These are phyloP conservation scores for Citrus sp. DNA, from an alignment of 345 rosid genomes.

Conservation along the genomic window DNA sequence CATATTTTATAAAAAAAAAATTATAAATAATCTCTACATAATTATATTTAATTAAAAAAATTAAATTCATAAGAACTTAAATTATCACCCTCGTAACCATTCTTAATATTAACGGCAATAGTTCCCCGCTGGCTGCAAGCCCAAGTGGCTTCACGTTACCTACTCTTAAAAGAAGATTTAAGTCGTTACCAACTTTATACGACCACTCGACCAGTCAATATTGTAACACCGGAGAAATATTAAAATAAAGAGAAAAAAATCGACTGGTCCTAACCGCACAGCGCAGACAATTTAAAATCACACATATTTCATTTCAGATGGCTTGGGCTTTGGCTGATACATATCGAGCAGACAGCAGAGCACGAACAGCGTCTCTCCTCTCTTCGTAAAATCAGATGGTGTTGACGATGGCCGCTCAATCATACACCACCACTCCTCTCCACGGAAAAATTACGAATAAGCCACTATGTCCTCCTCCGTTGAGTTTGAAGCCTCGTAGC, in stretches of 20 bases:
- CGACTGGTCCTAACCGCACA: background rate
- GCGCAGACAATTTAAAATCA: background rate
- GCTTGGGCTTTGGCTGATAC: no score
- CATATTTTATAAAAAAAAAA: no score
- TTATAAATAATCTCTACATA: no score
- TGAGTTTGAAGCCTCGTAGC: constrained; percentile 7
- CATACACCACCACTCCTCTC: constrained; percentile 20
- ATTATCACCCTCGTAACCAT: rapidly evolving
- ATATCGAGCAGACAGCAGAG: background rate
- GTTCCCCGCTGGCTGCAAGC: rapidly evolving
- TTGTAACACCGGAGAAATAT: background rate
- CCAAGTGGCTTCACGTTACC: background rate
- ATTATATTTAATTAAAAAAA: no score
- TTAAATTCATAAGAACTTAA: rapidly evolving
- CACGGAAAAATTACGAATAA: constrained; percentile 16
- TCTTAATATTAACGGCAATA: no score
- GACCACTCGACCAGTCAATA: background rate
- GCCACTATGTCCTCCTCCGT: constrained; percentile 17
- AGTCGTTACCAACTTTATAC: no score
- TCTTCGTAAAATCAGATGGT: background rate
- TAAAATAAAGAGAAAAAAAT: no score
- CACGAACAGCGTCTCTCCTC: no score
- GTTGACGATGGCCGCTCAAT: constrained; percentile 44
- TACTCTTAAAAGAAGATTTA: background rate
- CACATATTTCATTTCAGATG: background rate